Conservation (phyloP, 2,329 filamentous ascomycete species). For the Clonostachys rhizophaga region DNA sequence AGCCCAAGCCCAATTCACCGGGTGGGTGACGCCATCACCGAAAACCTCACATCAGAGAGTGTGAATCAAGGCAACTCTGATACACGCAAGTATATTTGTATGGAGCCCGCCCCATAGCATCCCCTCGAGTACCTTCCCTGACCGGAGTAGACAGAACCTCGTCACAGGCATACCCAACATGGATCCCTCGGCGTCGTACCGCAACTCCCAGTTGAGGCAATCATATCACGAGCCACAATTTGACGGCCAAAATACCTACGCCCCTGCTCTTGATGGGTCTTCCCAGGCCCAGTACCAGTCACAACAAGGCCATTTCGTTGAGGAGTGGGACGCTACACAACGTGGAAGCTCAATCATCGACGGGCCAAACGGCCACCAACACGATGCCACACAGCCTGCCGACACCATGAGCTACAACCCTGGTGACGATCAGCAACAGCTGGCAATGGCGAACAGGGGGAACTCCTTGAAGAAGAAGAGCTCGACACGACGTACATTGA, state of each 20-base stretch:
- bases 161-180: not conserved
- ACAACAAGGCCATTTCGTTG: slow-evolving; percentile 50
- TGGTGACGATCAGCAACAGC: slow-evolving; percentile 29
- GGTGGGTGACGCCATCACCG: no score
- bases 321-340: slow-evolving; percentile 67
- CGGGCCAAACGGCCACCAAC: slow-evolving; percentile 22
- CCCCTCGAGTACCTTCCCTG: no score
- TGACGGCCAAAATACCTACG: slow-evolving; percentile 1
- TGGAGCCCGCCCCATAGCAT: no score
- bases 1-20: no score
- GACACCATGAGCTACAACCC: slow-evolving; percentile 44
- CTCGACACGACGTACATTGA: slow-evolving; percentile 69
- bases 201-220: slow-evolving; percentile 3
- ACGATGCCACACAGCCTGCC: slow-evolving; percentile 3
- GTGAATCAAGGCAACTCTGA: no score
- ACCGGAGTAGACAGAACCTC: no score
- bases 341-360: slow-evolving; percentile 62
- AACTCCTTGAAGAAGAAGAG: slow-evolving; percentile 88
- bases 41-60: no score
- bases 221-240: not conserved
- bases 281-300: not conserved
- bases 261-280: not conserved
- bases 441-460: slow-evolving; percentile 26
- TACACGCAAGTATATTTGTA: no score
- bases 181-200: slow-evolving; percentile 3